Evolutionary conservation across 148 eudicot species (phyloP).

Genomic region (Diospyros kaki): DNA sequence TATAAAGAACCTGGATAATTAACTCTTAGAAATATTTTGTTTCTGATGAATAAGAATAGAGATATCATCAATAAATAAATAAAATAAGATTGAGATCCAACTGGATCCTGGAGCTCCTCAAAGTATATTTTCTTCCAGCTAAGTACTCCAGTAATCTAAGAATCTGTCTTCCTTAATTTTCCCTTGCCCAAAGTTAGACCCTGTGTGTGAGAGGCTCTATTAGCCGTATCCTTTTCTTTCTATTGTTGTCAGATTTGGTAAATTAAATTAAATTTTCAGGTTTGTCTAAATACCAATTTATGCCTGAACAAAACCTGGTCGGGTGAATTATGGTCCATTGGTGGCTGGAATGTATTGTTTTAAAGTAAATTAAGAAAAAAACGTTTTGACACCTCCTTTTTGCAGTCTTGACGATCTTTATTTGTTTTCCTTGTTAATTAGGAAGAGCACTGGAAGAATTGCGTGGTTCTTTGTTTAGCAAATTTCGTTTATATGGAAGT

Average conservation of each 20-base stretch:
- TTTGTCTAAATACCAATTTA: no score
- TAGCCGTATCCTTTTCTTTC: not conserved
- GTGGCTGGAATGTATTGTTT: no score
- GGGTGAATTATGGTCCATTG: no score
- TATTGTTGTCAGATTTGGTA: no score
- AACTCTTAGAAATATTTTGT: not conserved
- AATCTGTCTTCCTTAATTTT: not conserved
- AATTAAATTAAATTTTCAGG: no score
- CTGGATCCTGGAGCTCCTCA: not conserved
- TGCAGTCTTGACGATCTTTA: not conserved
- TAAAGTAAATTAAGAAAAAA: not conserved
- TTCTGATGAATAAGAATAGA: not conserved
- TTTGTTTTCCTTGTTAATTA: conserved; percentile 20
- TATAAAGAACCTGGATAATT: not conserved
- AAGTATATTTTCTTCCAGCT: not conserved
- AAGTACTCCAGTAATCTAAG: not conserved
- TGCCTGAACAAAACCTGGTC: no score
- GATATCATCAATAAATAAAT: not conserved
- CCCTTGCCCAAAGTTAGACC: not conserved
- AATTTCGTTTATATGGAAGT: conserved; percentile 51
- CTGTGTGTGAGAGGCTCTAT: not conserved
- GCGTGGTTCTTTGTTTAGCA: conserved; percentile 68
- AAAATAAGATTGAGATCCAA: no score
- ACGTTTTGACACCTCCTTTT: not conserved
- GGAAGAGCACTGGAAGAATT: conserved; percentile 86